Base-by-base conservation (phyloP, 345 rosid genomes). In the Salix brachista region DNA sequence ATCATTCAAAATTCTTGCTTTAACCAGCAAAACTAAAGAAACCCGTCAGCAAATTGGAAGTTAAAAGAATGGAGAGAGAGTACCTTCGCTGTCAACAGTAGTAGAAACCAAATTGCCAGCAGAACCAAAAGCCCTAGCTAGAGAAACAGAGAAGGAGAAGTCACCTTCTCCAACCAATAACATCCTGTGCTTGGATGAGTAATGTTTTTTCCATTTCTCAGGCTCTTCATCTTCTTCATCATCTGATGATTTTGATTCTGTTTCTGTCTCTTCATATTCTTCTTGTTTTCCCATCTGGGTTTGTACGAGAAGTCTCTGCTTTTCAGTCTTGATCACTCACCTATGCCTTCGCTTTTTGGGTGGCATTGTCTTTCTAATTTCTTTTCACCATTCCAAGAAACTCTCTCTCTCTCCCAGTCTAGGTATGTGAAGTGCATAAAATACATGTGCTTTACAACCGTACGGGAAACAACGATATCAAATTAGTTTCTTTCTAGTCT, bases 91-190 rank as follows among this genome's bases (percentile, higher is more conserved):
- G 58, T 89, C 90, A 18, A 86, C 82, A 74, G 86, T 86, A 61
- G 91, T 87, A 26, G 94, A 89, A 4, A 86, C 86, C 80, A 89
- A 84, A 85, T 89, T 89, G n/a, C 36, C 34, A 19, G 94, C 89
- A 25, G 86, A 86, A 30, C 92, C 90, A 73, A 90, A 90, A 14
- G 87, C 80, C 66, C 73, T 78, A 71, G 94, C 92, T 70, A 87
- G 78, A 69, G 81, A 82, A 72, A 81, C 74, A 70, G 92, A 81
- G 79, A 88, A 87, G 16, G 92, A 90, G 78, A 88, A 86, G 80
- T 90, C 86, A n/a, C 89, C 94, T 79, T 88, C 94, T 66, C 93
- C 91, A 0, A 88, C 89, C 39, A 88, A 76, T 44, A 90, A 69
- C 12, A 89, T 87, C 78, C 83, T 65, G 13, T 87, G 91, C 72